Evolutionary conservation across 1,139 yeast species (phyloP).

Genomic region (Zygosaccharomyces sapae): DNA sequence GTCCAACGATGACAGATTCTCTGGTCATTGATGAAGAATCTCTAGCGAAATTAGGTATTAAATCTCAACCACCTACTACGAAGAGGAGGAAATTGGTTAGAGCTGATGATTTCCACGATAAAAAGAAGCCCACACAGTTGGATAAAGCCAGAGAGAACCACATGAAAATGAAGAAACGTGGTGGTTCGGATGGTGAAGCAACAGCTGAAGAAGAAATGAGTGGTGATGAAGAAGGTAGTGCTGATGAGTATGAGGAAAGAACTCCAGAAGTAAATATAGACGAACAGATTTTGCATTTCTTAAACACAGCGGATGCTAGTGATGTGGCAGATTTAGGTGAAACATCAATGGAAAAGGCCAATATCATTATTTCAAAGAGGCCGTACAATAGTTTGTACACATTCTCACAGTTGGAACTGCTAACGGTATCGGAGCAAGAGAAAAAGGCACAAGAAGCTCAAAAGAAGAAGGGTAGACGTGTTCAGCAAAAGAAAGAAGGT

Average conservation of each 20-base stretch:
- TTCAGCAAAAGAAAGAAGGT: conserved; percentile 55
- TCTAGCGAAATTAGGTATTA: conserved; percentile 14
- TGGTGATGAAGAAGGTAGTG: conserved; percentile 46
- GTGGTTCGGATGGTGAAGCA: conserved; percentile 35
- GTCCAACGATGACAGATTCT: conserved; percentile 14
- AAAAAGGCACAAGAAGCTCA: conserved; percentile 18
- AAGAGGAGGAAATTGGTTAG: conserved; percentile 34
- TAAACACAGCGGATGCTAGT: conserved; percentile 69
- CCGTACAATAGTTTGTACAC: conserved; percentile 68
- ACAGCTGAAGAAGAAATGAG: conserved; percentile 38
- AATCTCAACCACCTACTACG: conserved; percentile 8
- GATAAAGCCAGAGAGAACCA: conserved; percentile 26
- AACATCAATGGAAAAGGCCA: conserved; percentile 65
- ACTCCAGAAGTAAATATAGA: conserved; percentile 49
- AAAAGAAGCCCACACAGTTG: conserved; percentile 20
- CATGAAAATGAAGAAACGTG: conserved; percentile 18
- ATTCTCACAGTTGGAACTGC: conserved; percentile 43
- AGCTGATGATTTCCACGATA: conserved; percentile 22
- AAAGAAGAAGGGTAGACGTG: conserved; percentile 20
- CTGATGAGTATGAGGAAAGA: conserved; percentile 40
- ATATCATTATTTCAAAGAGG: conserved; percentile 54
- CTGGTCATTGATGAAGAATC: conserved; percentile 19
- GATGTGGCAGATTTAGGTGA: conserved; percentile 83
- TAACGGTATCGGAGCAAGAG: conserved; percentile 32
- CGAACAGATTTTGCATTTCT: conserved; percentile 63